Base-by-base conservation (phyloP, 2,329 filamentous ascomycete species). In the Xylaria multiplex region DNA sequence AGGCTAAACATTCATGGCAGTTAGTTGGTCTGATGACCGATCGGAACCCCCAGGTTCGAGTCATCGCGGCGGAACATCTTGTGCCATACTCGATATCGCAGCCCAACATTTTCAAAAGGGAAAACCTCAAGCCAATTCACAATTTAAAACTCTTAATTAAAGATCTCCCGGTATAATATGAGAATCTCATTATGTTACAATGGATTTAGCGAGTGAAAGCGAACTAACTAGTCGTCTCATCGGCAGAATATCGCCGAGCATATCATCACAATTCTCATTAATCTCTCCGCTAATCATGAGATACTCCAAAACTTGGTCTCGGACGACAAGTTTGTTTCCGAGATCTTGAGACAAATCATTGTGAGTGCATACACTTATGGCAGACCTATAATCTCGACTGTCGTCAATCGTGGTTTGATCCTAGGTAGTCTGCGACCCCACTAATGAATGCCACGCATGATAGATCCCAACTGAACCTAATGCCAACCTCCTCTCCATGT, bases 1-100 rank as follows among this genome's bases (percentile, higher is more conserved):
- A 68, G 59, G 57, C 67, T 69, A 27, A 63, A 27, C 35, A 59
- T 62, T 37, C 49, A n/a, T 50, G 30, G 35, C 72, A 97, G 93
- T 88, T 97, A 60, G 93, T 97, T 68, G 93, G 93, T 78, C 97
- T 98, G 80, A 91, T 98, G 66, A 91, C 92, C 79, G 91, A 97
- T 81, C 92, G 92, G 66, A 97, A 96, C 77, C 93, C 93, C 48
- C 92, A 97, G 77, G 93, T 98, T 70, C 89, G 96, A 73, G 89
- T 93, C 77, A 86, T 95, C 71, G 94, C 94, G 55, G 88, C 90
- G 60, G 93, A 97, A 79, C 92, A 96, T 73, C 85, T 97, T 42
- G 89, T 97, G 52, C 92, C 93, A 11, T 98, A 92, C 70, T 92
- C 92, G 27, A 85, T 88, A 11, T 81, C 86, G 1, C 86, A 97